Percentiles rank a stretch among this genome's conserved stretches.
Conservation (phyloP, 2,329 filamentous ascomycete genomes). For the Lasiodiplodia sp. region DNA sequence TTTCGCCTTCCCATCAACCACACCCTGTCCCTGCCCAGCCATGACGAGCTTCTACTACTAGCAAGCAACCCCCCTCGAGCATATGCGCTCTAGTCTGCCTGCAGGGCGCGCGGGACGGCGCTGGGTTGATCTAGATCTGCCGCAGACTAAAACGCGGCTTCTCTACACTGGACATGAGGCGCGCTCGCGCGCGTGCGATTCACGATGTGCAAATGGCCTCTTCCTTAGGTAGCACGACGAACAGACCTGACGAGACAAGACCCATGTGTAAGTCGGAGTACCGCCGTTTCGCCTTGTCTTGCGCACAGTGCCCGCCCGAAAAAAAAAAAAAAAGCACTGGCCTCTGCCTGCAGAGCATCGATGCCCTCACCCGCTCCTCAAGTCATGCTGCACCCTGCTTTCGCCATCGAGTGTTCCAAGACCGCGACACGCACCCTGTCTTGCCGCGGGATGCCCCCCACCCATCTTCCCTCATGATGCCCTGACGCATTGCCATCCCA, state of each 20-base stretch:
- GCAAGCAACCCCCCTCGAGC: background rate
- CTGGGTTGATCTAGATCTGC: slow-evolving; percentile 9
- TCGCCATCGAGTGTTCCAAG: background rate
- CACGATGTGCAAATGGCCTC: background rate
- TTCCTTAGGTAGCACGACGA: too few relatives aligned
- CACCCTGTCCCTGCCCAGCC: background rate
- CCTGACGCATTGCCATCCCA: slow-evolving; percentile 21
- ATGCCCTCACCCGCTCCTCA: background rate
- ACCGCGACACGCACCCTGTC: background rate
- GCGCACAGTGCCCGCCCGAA: slow-evolving; percentile 1
- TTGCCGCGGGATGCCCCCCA: slow-evolving; percentile 15
- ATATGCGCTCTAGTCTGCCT: background rate
- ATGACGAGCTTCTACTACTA: background rate
- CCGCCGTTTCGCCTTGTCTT: background rate
- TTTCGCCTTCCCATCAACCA: background rate
- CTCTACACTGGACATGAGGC: too few relatives aligned
- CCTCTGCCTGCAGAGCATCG: background rate
- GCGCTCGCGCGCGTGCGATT: background rate
- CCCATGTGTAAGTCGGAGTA: background rate
- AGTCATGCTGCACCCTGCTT: slow-evolving; percentile 4
- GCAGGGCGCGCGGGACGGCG: slow-evolving; percentile 12
- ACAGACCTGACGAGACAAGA: background rate
- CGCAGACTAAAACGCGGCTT: background rate
- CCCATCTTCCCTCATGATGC: background rate
- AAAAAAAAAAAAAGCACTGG: background rate